These are phyloP conservation scores for Fusarium sp. DNA, from an alignment of 2,329 filamentous ascomycete genomes.

Conservation along the genomic window DNA sequence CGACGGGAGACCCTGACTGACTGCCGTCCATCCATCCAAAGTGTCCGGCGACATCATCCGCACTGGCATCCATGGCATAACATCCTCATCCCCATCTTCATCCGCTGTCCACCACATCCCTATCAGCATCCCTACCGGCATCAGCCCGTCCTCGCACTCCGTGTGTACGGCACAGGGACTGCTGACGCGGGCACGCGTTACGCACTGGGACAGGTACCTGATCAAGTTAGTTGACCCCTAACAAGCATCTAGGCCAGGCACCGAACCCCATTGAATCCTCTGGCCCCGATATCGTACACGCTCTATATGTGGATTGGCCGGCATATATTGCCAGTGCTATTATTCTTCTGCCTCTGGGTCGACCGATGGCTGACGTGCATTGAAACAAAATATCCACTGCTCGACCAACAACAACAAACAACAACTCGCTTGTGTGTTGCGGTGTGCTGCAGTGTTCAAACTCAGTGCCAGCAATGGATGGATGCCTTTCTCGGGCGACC, in stretches of 20 bases:
- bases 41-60: constrained; percentile 9
- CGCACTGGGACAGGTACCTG: constrained; percentile 16
- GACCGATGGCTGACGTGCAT: constrained; percentile 4
- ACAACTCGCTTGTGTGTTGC: neutral
- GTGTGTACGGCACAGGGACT: constrained; percentile 31
- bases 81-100: constrained; percentile 15
- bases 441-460: constrained; percentile 1
- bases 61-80: neutral
- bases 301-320: constrained; percentile 9
- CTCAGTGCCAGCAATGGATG: constrained; percentile 3
- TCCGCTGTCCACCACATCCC: constrained; percentile 28
- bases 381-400: constrained; percentile 6
- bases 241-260: constrained; percentile 18
- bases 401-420: constrained; percentile 11
- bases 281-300: constrained; percentile 13
- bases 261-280: constrained; percentile 6
- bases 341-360: constrained; percentile 2
- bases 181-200: constrained; percentile 24
- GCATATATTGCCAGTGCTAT: constrained; percentile 5
- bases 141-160: constrained; percentile 24
- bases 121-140: constrained; percentile 39
- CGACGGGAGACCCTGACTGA: constrained; percentile 26
- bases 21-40: constrained; percentile 21
- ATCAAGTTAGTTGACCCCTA: constrained; percentile 6
- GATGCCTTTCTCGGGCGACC: neutral